These are phyloP conservation scores for Pilobolus umbonatus DNA, from an alignment of 192 early-diverging fungal genomes.

Conservation along the genomic window DNA sequence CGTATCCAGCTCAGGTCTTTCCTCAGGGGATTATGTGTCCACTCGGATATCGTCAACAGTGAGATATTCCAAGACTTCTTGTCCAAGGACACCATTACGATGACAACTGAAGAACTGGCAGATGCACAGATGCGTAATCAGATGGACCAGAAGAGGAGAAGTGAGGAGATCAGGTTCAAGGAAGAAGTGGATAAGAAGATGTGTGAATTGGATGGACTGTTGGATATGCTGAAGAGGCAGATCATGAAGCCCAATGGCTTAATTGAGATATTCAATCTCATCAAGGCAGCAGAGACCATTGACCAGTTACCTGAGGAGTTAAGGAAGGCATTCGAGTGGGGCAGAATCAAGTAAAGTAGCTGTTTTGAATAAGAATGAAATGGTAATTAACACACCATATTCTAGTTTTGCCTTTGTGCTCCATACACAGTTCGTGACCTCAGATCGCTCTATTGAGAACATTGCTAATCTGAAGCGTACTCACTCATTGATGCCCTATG, in stretches of 20 bases:
- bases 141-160: constrained; percentile 37
- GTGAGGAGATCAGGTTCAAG: constrained; percentile 40
- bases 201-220: constrained; percentile 40
- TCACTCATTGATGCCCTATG: constrained; percentile 49
- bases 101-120: constrained; percentile 32
- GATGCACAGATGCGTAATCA: constrained; percentile 33
- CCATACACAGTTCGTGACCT: constrained; percentile 49
- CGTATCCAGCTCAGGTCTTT: constrained; percentile 42
- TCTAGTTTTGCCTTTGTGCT: constrained; percentile 49
- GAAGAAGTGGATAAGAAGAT: constrained; percentile 42
- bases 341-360: constrained; percentile 43
- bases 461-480: constrained; percentile 50
- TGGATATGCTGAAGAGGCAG: constrained; percentile 43
- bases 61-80: constrained; percentile 36
- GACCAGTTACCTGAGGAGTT: constrained; percentile 38
- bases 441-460: constrained; percentile 44
- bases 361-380: neutral
- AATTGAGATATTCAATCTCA: constrained; percentile 22
- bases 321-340: constrained; percentile 48
- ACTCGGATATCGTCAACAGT: constrained; percentile 28
- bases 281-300: constrained; percentile 32
- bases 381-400: neutral
- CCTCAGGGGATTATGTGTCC: constrained; percentile 32
- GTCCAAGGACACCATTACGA: constrained; percentile 28
- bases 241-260: constrained; percentile 41